These are phyloP conservation scores for Dictyophora rubrovolvata DNA, from an alignment of 768 basidiomycete species.

Conservation along the genomic window DNA sequence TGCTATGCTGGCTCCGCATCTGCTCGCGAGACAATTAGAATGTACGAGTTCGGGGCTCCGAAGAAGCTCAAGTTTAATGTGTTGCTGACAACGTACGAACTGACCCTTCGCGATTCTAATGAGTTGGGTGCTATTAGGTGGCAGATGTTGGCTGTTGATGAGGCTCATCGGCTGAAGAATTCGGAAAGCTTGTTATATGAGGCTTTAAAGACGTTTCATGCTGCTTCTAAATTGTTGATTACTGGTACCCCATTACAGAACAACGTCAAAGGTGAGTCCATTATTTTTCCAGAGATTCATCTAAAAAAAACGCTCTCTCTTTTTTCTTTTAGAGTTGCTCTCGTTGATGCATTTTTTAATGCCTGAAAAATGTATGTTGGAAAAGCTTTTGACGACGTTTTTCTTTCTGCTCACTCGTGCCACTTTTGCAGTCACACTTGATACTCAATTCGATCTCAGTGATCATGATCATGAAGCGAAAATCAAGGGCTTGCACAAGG, in stretches of 20 bases:
- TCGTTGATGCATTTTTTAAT: constrained; percentile 99
- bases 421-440: constrained; percentile 59
- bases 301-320: too few species aligned
- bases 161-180: constrained; percentile 98
- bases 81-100: constrained; percentile 91
- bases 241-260: constrained; percentile 98
- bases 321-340: constrained; percentile 56
- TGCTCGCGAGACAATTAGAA: constrained; percentile 84
- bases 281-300: constrained; percentile 4
- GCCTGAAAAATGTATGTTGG: constrained; percentile 84
- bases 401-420: background rate
- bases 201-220: constrained; percentile 79
- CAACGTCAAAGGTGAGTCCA: constrained; percentile 82
- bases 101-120: constrained; percentile 80
- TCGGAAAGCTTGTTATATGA: constrained; percentile 96
- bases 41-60: constrained; percentile 83
- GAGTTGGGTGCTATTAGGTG: constrained; percentile 92
- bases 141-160: constrained; percentile 94
- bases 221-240: constrained; percentile 89
- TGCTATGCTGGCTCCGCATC: constrained; percentile 87
- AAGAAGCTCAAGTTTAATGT: constrained; percentile 95
- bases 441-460: constrained; percentile 90
- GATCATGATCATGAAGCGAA: constrained; percentile 89
- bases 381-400: background rate
- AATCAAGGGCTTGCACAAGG: constrained; percentile 92